A percentile compares a stretch with the other conserved stretches of the same genome.
phyloP scores from a whole-genome alignment of 495 filamentous ascomycete species.

The Sordaria brevicollis region DNA sequence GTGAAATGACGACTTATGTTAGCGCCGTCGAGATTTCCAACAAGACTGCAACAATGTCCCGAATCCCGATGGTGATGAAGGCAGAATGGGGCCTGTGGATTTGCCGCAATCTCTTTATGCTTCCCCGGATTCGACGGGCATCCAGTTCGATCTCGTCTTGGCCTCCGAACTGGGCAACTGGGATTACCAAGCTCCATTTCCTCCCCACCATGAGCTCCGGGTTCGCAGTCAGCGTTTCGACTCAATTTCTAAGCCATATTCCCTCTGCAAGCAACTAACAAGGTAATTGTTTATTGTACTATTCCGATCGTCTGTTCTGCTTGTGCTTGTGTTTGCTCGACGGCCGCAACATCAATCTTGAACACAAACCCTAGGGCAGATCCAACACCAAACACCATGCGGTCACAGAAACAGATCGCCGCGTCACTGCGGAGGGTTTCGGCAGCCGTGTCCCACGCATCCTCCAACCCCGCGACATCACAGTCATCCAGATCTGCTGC shows the following conservation, averaged over 20 bases:
- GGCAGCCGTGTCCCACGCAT: slow-evolving; percentile 1
- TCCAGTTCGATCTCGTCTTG: not conserved
- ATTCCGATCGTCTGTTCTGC: not conserved
- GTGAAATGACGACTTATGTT: slow-evolving; percentile 21
- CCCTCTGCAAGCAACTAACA: too few relatives aligned
- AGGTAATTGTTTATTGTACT: not conserved
- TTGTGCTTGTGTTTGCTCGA: not conserved
- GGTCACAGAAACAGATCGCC: slow-evolving; percentile 2
- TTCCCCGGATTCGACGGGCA: not conserved
- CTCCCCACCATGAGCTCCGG: not conserved
- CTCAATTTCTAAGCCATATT: not conserved
- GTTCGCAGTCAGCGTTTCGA: not conserved
- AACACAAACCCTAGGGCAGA: not conserved
- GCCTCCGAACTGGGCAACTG: not conserved
- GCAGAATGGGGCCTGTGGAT: not conserved
- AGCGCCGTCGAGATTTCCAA: not conserved
- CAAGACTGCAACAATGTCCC: not conserved
- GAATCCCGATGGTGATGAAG: not conserved
- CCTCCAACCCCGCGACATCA: not conserved
- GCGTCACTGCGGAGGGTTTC: slow-evolving; percentile 7
- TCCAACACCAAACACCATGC: slow-evolving; percentile 9
- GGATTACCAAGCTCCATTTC: not conserved
- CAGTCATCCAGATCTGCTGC: slow-evolving; percentile 1
- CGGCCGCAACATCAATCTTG: not conserved
- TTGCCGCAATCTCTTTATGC: not conserved